Evolutionary conservation across 164 flowering plant species (phyloP), one percentile per base, ranked within the genome.

Genomic region (Annona squamosa): DNA sequence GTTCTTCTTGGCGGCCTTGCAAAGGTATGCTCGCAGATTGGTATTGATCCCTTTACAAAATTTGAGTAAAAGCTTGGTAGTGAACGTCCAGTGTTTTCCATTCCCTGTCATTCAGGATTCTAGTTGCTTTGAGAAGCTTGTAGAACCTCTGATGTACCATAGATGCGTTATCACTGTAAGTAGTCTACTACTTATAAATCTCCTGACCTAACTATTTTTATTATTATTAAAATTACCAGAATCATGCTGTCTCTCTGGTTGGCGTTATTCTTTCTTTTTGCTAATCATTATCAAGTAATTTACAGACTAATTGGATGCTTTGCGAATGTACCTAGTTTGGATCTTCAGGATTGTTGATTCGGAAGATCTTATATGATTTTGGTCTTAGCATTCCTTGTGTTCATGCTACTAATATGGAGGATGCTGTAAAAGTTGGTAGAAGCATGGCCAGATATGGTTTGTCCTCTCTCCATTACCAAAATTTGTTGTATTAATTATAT

Each of bases 1-100:
- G 67, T 85, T 75, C 76, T 85, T 73, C 84, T 85, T 63, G 87
- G 87, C 42, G 87, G 87, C 72, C 72, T 79, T 67, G 87, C 87
- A 73, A 85, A 83, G 83, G 87, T 83, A 63, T 44, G n/a, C 59
- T 45, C 48, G 9, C 68, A 72, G 1, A 10, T 67, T 17, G n/a
- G 45, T 17, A 2, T 46, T 67, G 16, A 5, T 67, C 17, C 26
- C 42, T 37, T 26, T 17, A 4, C 47, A 48, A 10, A 16, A 56
- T 19, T 70, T 70, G 26, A 17, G 26, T 52, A 48, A 37, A 59
- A 4, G 5, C 41, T 44, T 52, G 63, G 16, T 56, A 19, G 10
- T 6, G 41, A 17, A 9, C 42, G 56, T 41, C 17, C 10, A 10
- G 16, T 70, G 45, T 70, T 16, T 19, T 52, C 12, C 26, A 72